Evolutionary conservation across 441 rosid genomes (phyloP).

Genomic region (Gossypium trilobum): DNA sequence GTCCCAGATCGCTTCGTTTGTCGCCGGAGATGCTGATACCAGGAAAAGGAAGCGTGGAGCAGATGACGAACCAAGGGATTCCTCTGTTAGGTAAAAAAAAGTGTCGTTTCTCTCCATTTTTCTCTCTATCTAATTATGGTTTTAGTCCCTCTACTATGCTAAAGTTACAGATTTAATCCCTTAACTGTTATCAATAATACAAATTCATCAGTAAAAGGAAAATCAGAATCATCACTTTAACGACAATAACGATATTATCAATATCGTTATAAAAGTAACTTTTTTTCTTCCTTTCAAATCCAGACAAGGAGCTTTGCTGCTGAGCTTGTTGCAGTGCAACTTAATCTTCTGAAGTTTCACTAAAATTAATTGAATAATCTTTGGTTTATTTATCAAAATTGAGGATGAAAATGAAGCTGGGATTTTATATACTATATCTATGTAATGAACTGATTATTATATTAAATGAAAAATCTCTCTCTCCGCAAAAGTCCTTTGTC

Average conservation of each 20-base stretch:
- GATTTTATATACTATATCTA: neutral
- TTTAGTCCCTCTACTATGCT: neutral
- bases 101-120: too few relatives aligned
- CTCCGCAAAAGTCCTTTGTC: neutral
- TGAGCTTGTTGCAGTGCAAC: constrained; percentile 29
- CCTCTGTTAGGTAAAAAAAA: constrained; percentile 14
- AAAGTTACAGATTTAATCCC: neutral
- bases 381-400: neutral
- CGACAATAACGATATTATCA: neutral
- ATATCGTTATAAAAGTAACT: neutral
- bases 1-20: constrained; percentile 34
- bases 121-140: neutral
- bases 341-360: constrained; percentile 16
- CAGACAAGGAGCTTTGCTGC: constrained; percentile 34
- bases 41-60: constrained; percentile 41
- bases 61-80: constrained; percentile 19
- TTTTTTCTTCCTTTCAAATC: neutral
- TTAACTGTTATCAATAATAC: too few relatives aligned
- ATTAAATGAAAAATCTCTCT: neutral
- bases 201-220: too few relatives aligned
- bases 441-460: neutral
- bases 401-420: neutral
- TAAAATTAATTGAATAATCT: neutral
- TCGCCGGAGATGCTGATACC: constrained; percentile 22
- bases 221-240: neutral